Evolutionary conservation across 495 filamentous ascomycete species (phyloP).

Genomic region (Ramalina intermedia): DNA sequence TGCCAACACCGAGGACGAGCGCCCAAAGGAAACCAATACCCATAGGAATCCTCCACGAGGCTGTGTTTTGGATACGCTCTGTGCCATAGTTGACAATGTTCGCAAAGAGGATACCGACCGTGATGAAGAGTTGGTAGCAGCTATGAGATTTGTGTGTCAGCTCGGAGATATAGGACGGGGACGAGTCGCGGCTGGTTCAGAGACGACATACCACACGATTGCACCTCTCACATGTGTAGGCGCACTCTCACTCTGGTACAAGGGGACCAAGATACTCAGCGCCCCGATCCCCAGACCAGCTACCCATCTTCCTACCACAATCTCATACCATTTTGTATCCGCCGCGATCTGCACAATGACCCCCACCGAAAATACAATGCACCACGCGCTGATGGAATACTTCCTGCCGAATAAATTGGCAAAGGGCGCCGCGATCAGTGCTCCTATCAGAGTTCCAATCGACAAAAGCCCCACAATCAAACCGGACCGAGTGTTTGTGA

Average conservation of each 20-base stretch:
- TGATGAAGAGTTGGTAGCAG: constrained; percentile 77
- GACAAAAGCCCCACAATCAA: constrained; percentile 37
- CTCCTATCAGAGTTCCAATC: constrained; percentile 28
- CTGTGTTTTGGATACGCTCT: constrained; percentile 33
- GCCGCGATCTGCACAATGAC: constrained; percentile 56
- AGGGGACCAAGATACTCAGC: constrained; percentile 55
- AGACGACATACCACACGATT: constrained; percentile 26
- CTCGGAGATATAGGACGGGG: too few species aligned
- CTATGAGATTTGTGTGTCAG: constrained; percentile 10
- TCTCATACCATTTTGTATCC: constrained; percentile 34
- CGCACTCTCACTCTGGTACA: constrained; percentile 59
- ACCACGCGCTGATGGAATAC: constrained; percentile 38
- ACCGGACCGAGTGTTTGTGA: constrained; percentile 41
- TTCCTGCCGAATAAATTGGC: constrained; percentile 39
- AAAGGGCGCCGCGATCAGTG: constrained; percentile 49
- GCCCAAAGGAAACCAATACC: constrained; percentile 68
- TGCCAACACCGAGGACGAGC: constrained; percentile 53
- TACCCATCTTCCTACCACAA: constrained; percentile 41
- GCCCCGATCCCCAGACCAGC: constrained; percentile 58
- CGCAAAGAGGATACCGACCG: constrained; percentile 70
- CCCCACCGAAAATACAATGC: constrained; percentile 50
- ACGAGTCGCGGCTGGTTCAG: neutral
- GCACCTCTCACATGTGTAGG: constrained; percentile 52
- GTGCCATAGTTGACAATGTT: constrained; percentile 76
- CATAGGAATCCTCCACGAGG: constrained; percentile 69